Evolutionary conservation across 768 basidiomycete species (phyloP), one percentile per base, ranked within the genome.

Genomic region (Pluteus cervinus): DNA sequence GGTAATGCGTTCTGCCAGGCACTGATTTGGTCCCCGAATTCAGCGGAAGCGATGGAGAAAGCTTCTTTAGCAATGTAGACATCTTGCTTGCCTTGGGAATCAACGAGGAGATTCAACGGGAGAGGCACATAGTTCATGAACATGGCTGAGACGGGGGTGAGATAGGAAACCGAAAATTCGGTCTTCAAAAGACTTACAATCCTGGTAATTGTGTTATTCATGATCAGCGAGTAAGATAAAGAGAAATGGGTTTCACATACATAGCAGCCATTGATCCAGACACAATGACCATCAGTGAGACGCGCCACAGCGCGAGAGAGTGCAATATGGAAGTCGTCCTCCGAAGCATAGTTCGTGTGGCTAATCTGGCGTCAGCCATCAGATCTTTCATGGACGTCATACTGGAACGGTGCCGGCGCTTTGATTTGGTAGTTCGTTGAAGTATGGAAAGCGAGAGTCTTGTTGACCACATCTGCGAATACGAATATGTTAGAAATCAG

Each of bases 351-450:
- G 1, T 50, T 37, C 39, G 65, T 62, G 17, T 46, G 43, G 29
- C 57, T 61, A 40, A 76, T 29, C 70, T 61, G 5, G 62, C 65
- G 51, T 76, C 75, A 8, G 54, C 62, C 12, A 64, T 52, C 8
- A 80, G 47, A 46, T 81, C 69, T 47, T n/a, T 76, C 75, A 40
- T 78, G 75, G 6, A 80, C 75, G 39, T 76, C 74, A 2, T 58
- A 43, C 7, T 63, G 51, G 48, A 75, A 79, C 4, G 77, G 77
- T 15, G 55, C 48, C 1, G 76, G 75, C 1, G 77, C 76, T 36
- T 61, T 57, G 29, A 73, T 63, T 53, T 78, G 69, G 41, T 79
- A 79, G 57, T 77, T 79, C 17, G 71, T 66, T 3, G 77, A 79
- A 0, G 76, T 75, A 48, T 79, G 78, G 49, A 81, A 79, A 10